Evolutionary conservation across 768 basidiomycete genomes (phyloP), one percentile per base, ranked within the genome.

Genomic region (Hericium coralloides): DNA sequence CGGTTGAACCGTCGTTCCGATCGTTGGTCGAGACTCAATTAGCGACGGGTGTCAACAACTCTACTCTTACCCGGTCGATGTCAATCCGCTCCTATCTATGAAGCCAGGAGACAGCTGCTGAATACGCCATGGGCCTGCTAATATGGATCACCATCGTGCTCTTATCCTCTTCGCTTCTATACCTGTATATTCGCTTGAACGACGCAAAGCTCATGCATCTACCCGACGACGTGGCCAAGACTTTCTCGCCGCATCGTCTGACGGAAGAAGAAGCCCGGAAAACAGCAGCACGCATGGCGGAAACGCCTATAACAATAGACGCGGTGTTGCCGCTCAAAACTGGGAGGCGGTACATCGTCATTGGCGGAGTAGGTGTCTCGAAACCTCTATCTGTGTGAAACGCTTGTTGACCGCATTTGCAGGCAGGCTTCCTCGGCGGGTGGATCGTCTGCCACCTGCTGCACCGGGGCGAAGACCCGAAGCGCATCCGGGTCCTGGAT

Each of bases 371-470:
- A 65, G 59, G 80, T 78, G 47, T 12, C 12, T 23, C n/a, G n/a
- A 4, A 52, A 41, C 20, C 7, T 25, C 15, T 7, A 53, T 23
- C 48, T 12, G 20, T 31, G 53, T 41, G 48, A 9, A 12, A 53
- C 10, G 1, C 4, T 49, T 22, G 14, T 20, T 17, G 45, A 22
- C 8, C 49, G 12, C 10, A 14, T 2, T 25, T 36, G n/a, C 37
- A 89, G 87, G 80, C 82, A 4, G 88, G 88, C 0, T 89, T 89
- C 58, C 68, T 89, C 3, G 88, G 88, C 12, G 85, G 86, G 7
- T 91, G 89, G 89, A 83, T 91, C 38, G 82, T 85, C 3, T 72
- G 81, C 0, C 81, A 87, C 47, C 72, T 91, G 2, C 58, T 90
- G 3, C 74, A 82, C 53, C 80, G 89, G 2, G 89, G 89, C 1